phyloP scores from a whole-genome alignment of 2,329 filamentous ascomycete species.

The Epicoccum nigrum region DNA sequence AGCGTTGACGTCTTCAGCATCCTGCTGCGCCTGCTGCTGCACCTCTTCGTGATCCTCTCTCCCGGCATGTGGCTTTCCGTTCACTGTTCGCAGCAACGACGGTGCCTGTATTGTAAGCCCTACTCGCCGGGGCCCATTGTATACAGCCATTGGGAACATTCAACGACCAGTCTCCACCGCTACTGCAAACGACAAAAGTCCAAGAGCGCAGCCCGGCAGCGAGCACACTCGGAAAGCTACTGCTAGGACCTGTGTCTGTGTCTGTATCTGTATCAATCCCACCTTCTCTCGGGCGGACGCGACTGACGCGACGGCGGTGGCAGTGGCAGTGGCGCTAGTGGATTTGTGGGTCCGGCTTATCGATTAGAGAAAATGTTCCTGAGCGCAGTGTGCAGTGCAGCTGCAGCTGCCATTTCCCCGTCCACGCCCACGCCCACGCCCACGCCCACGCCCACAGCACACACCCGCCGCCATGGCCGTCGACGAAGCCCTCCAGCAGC shows the following conservation, averaged over 20 bases:
- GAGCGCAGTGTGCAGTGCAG: neutral
- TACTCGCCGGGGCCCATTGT: neutral
- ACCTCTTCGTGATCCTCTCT: slow-evolving; percentile 45
- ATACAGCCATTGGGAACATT: neutral
- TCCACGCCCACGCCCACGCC: neutral
- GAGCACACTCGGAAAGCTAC: neutral
- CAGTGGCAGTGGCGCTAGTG: too few species aligned
- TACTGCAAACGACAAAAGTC: neutral
- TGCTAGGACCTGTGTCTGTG: too few species aligned
- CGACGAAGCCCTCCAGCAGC: slow-evolving; percentile 51
- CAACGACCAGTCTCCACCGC: neutral
- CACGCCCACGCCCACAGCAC: neutral
- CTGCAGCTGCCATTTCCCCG: slow-evolving; percentile 6
- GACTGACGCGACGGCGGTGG: neutral
- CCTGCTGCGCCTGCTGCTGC: neutral
- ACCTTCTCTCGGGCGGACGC: neutral
- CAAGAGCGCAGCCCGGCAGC: neutral
- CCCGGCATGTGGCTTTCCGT: slow-evolving; percentile 44
- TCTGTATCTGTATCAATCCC: too few species aligned
- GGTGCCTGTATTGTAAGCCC: slow-evolving; percentile 10
- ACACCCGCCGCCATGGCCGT: slow-evolving; percentile 31
- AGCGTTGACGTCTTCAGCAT: slow-evolving; percentile 14
- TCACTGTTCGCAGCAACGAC: slow-evolving; percentile 39
- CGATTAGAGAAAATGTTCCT: slow-evolving; percentile 31
- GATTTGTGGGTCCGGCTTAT: slow-evolving; percentile 7